phyloP scores from a whole-genome alignment of 768 basidiomycete genomes.

The Steccherinum ochraceum region DNA sequence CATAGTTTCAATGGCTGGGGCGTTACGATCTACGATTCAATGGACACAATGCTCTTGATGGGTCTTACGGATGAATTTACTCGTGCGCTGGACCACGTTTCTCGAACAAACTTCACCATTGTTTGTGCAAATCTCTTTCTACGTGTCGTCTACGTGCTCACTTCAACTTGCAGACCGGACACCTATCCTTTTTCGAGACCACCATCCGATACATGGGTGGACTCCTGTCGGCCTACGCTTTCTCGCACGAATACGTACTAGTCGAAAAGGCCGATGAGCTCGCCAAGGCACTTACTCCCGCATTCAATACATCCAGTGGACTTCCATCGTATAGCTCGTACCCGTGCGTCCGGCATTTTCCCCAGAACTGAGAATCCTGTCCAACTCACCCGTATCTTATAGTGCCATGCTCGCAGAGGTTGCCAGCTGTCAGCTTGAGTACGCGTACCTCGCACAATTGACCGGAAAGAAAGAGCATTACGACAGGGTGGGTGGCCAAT shows the following conservation, averaged over 20 bases:
- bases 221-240: slow-evolving; percentile 72
- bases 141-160: background rate
- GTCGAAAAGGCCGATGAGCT: slow-evolving; percentile 70
- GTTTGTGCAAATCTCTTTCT: background rate
- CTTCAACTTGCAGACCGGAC: background rate
- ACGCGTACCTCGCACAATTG: slow-evolving; percentile 73
- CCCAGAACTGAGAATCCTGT: too few relatives aligned
- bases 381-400: too few relatives aligned
- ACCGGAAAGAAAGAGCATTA: slow-evolving; percentile 65
- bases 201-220: slow-evolving; percentile 90
- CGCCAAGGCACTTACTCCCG: slow-evolving; percentile 58
- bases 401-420: slow-evolving; percentile 81
- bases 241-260: slow-evolving; percentile 56
- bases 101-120: slow-evolving; percentile 42
- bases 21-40: slow-evolving; percentile 69
- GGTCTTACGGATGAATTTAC: slow-evolving; percentile 64
- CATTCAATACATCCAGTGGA: slow-evolving; percentile 34
- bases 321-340: background rate
- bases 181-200: slow-evolving; percentile 53
- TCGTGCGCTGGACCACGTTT: slow-evolving; percentile 51
- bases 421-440: slow-evolving; percentile 77
- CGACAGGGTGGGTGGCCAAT: slow-evolving; percentile 40
- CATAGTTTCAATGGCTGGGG: slow-evolving; percentile 80
- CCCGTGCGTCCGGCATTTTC: too few relatives aligned
- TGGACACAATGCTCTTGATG: slow-evolving; percentile 86